phyloP scores from a whole-genome alignment of 805 yeast genomes.

The Dipodascus geniculatus region DNA sequence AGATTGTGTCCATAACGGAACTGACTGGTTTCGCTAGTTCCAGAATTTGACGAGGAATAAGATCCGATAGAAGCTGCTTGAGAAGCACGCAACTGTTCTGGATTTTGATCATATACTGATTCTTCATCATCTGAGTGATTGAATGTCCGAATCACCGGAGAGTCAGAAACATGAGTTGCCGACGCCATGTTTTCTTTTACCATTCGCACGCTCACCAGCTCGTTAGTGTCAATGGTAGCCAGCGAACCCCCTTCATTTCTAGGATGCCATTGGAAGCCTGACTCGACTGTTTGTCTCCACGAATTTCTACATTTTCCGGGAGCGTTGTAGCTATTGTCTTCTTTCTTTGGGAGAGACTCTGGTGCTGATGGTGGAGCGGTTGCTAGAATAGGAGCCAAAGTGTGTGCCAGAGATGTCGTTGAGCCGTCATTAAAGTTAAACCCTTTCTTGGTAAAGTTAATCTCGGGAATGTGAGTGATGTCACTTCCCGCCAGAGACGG shows the following conservation, averaged over 20 bases:
- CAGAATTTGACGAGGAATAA: not conserved
- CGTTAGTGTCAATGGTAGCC: slow-evolving; percentile 79
- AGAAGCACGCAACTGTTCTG: not conserved
- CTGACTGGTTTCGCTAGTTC: not conserved
- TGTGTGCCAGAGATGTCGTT: not conserved
- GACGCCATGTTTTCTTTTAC: slow-evolving; percentile 24
- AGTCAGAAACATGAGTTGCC: not conserved
- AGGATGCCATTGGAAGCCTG: slow-evolving; percentile 30
- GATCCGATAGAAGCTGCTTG: not conserved
- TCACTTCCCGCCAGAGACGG: not conserved
- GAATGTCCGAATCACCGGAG: not conserved
- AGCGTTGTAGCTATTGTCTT: slow-evolving; percentile 36
- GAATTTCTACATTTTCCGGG: slow-evolving; percentile 37
- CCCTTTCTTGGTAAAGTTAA: slow-evolving; percentile 5
- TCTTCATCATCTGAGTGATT: not conserved
- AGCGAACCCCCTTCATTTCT: slow-evolving; percentile 61
- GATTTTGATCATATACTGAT: not conserved
- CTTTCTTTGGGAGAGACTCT: slow-evolving; percentile 4
- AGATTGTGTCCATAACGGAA: too few species aligned
- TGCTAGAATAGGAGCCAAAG: not conserved
- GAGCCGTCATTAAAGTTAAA: slow-evolving; percentile 13
- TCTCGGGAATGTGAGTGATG: not conserved
- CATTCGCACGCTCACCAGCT: slow-evolving; percentile 64
- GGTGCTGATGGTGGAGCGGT: slow-evolving; percentile 9
- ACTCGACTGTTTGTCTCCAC: slow-evolving; percentile 42